Evolutionary conservation across 192 early-diverging fungal genomes (phyloP).

Genomic region (Geranomyces variabilis): DNA sequence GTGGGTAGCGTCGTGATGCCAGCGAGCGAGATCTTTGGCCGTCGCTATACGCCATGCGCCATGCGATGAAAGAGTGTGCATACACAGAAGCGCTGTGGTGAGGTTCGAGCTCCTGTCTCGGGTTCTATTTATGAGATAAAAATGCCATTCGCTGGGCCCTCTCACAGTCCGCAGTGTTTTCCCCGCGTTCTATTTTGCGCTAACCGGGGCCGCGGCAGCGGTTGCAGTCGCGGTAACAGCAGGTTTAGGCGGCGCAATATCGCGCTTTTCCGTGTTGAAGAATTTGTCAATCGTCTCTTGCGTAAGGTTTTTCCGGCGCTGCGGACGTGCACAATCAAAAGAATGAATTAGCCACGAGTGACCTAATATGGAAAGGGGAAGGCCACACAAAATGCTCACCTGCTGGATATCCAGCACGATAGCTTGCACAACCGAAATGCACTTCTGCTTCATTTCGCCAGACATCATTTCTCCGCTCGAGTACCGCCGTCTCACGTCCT

Average conservation of each 20-base stretch:
- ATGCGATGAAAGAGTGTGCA: too few relatives aligned
- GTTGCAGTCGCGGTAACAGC: background rate
- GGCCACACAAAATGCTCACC: constrained; percentile 24
- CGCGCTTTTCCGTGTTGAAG: constrained; percentile 6
- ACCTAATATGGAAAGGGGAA: background rate
- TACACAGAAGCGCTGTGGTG: too few relatives aligned
- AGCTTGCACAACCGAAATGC: constrained; percentile 80
- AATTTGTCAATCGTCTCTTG: constrained; percentile 31
- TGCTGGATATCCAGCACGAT: constrained; percentile 82
- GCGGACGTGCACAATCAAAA: background rate
- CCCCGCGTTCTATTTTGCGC: too few relatives aligned
- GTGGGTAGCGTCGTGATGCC: too few relatives aligned
- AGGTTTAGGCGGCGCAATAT: background rate
- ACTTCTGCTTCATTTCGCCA: constrained; percentile 86
- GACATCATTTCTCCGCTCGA: constrained; percentile 82
- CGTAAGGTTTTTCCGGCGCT: constrained; percentile 28
- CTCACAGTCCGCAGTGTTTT: too few relatives aligned
- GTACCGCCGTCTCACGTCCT: constrained; percentile 69
- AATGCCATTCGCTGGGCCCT: too few relatives aligned
- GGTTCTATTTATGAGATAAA: too few relatives aligned
- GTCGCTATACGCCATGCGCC: too few relatives aligned
- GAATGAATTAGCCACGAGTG: background rate
- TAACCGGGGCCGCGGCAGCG: too few relatives aligned
- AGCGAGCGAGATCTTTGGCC: too few relatives aligned
- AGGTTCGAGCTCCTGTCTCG: too few relatives aligned